Evolutionary conservation across 805 yeast genomes (phyloP).

Genomic region (Zygosaccharomyces bisporus): DNA sequence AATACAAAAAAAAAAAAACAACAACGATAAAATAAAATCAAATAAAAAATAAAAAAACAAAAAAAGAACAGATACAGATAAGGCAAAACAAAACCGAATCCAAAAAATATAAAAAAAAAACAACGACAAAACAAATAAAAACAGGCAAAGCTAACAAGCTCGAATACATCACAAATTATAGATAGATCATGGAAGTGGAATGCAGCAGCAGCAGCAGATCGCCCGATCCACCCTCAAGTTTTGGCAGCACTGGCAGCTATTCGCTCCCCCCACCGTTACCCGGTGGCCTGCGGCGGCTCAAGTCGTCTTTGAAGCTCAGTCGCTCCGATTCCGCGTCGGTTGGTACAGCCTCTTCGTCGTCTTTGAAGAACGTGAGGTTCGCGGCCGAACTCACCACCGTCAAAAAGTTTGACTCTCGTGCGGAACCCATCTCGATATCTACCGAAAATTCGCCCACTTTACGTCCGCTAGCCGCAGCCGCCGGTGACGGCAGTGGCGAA

Average conservation of each 20-base stretch:
- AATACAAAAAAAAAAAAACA: too few relatives aligned
- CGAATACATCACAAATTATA: too few relatives aligned
- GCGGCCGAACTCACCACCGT: conserved; percentile 58
- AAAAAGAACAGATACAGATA: not conserved
- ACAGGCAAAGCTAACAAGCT: too few relatives aligned
- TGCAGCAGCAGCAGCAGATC: not conserved
- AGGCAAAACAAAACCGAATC: not conserved
- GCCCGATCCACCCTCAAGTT: conserved; percentile 1
- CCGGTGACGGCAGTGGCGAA: conserved; percentile 5
- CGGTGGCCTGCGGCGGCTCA: conserved; percentile 16
- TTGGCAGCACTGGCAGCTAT: not conserved
- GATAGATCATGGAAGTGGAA: not conserved
- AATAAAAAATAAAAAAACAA: too few relatives aligned
- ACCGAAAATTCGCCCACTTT: conserved; percentile 44
- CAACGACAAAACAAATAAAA: not conserved
- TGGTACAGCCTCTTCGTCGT: conserved; percentile 18
- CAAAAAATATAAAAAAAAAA: not conserved
- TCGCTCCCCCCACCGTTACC: conserved; percentile 8
- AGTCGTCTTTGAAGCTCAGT: conserved; percentile 29
- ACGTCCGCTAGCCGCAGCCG: conserved; percentile 17
- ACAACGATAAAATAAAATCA: too few relatives aligned
- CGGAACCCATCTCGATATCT: conserved; percentile 62
- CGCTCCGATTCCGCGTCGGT: conserved; percentile 13
- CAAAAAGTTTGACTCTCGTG: conserved; percentile 58
- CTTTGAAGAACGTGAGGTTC: conserved; percentile 59